Evolutionary conservation across 257 asterid genomes (phyloP).

Genomic region (Parsonsia alboflavescens): DNA sequence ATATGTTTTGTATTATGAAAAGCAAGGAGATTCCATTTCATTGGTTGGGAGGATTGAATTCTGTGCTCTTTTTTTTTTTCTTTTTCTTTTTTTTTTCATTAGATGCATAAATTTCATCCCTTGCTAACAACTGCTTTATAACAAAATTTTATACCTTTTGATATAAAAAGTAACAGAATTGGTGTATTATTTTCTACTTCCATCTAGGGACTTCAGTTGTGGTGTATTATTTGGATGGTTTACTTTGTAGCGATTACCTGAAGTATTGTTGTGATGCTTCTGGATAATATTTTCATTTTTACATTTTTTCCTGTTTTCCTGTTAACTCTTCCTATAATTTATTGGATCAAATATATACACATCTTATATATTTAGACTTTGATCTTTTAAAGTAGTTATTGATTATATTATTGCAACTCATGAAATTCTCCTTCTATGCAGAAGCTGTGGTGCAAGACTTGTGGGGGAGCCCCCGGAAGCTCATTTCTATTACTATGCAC

Average conservation of each 20-base stretch:
- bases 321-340: neutral
- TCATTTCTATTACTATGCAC: conserved; percentile 74
- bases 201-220: neutral
- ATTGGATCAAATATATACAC: neutral
- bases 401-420: neutral
- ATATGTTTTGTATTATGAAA: neutral
- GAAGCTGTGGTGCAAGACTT: conserved; percentile 71
- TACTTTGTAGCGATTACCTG: neutral
- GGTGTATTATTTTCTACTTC: neutral
- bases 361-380: neutral
- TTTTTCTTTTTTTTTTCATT: neutral
- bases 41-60: neutral
- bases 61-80: neutral
- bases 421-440: conserved; percentile 29
- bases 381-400: neutral
- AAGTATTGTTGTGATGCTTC: neutral
- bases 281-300: too few relatives aligned
- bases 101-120: neutral
- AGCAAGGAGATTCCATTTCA: neutral
- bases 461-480: conserved; percentile 64
- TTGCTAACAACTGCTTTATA: neutral
- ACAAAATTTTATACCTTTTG: too few relatives aligned
- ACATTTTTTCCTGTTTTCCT: neutral
- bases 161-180: too few relatives aligned
- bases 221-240: neutral